Percentiles rank a stretch among this genome's conserved stretches.
Evolutionary conservation across 2,329 filamentous ascomycete genomes (phyloP).

Genomic region (Dactylonectria estremocensis): DNA sequence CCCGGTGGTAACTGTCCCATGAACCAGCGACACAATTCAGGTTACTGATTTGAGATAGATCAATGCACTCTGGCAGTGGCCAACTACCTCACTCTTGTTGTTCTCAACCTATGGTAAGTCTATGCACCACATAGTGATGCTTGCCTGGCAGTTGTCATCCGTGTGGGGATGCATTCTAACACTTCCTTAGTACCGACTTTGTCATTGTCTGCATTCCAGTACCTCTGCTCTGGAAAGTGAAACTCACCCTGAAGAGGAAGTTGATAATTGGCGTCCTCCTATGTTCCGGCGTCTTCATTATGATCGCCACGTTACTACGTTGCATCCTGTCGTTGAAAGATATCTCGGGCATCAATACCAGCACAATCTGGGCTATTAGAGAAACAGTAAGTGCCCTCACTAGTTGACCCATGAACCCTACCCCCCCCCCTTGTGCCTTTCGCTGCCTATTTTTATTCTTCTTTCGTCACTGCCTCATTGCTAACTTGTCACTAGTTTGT

Average conservation of each 20-base stretch:
- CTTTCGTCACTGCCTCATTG: neutral
- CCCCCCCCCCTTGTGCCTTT: neutral
- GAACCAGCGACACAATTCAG: neutral
- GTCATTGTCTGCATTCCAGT: conserved; percentile 58
- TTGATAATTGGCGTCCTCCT: conserved; percentile 57
- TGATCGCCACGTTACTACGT: conserved; percentile 59
- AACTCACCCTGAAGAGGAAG: conserved; percentile 56
- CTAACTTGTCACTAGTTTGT: conserved; percentile 53
- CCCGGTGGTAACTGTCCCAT: conserved; percentile 53
- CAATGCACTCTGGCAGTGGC: conserved; percentile 53
- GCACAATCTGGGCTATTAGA: conserved; percentile 60
- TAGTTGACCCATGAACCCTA: neutral
- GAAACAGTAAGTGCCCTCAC: conserved; percentile 53
- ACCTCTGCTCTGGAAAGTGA: conserved; percentile 58
- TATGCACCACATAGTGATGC: neutral
- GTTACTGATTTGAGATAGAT: conserved; percentile 41
- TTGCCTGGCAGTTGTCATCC: neutral
- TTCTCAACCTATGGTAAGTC: conserved; percentile 55
- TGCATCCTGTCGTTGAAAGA: conserved; percentile 56
- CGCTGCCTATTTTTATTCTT: neutral
- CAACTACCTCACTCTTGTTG: conserved; percentile 56
- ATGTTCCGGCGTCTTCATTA: conserved; percentile 61
- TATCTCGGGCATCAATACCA: conserved; percentile 55
- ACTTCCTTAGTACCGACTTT: conserved; percentile 54
- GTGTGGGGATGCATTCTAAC: conserved; percentile 15